Evolutionary conservation across 2,329 filamentous ascomycete species (phyloP).

Genomic region (Beauveria scarabaeidicola): DNA sequence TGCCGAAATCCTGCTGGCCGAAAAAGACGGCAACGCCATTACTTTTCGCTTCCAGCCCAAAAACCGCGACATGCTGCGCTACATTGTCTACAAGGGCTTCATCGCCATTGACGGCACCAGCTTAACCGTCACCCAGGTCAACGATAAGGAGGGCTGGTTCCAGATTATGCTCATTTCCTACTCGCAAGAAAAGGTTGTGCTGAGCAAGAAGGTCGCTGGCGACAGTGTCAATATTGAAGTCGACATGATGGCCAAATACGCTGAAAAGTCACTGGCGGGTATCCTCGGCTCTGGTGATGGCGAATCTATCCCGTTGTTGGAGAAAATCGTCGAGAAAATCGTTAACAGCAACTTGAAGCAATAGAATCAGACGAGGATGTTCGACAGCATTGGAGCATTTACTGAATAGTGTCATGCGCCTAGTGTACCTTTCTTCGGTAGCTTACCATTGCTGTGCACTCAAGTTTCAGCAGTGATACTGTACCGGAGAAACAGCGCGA

Average conservation of each 20-base stretch:
- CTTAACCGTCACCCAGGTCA: constrained; percentile 79
- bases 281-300: constrained; percentile 50
- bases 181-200: constrained; percentile 85
- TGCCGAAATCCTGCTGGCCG: constrained; percentile 63
- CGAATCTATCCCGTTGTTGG: constrained; percentile 47
- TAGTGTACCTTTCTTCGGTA: too few relatives aligned
- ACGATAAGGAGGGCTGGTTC: constrained; percentile 73
- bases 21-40: constrained; percentile 80
- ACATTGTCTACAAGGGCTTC: constrained; percentile 94
- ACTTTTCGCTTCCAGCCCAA: constrained; percentile 75
- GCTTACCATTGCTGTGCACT: too few relatives aligned
- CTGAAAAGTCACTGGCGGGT: constrained; percentile 79
- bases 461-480: too few relatives aligned
- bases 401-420: neutral
- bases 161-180: constrained; percentile 98
- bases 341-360: constrained; percentile 52
- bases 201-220: constrained; percentile 67
- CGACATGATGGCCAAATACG: constrained; percentile 78
- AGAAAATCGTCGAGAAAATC: constrained; percentile 66
- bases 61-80: constrained; percentile 62
- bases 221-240: constrained; percentile 89
- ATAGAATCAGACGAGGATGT: neutral
- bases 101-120: constrained; percentile 91
- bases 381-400: neutral
- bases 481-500: too few relatives aligned